These are phyloP conservation scores for Loxodes magnus DNA, from an alignment of 73 alveolate genomes.

Conservation along the genomic window DNA sequence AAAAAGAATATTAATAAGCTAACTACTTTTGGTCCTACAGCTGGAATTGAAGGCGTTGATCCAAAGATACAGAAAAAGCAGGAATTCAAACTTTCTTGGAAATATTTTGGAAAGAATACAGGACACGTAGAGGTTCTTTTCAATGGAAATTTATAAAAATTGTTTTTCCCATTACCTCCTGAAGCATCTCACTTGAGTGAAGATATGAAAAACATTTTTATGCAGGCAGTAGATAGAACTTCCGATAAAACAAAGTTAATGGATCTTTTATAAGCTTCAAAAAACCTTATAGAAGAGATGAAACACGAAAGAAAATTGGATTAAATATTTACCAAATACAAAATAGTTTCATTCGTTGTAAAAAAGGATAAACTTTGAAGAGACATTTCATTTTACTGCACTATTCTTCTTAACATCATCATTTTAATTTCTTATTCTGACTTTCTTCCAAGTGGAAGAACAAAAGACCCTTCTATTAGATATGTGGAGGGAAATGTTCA, in stretches of 20 bases:
- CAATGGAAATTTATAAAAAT: not conserved
- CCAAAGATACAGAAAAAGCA: slow-evolving; percentile 11
- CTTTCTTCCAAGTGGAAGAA: not conserved
- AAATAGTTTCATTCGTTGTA: not conserved
- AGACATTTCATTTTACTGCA: not conserved
- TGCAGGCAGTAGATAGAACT: not conserved
- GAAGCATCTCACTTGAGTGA: not conserved
- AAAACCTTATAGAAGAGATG: not conserved
- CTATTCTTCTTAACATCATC: slow-evolving; percentile 4
- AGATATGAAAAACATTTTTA: not conserved
- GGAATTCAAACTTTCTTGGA: slow-evolving; percentile 15
- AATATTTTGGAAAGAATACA: slow-evolving; percentile 27
- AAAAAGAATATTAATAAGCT: too few species aligned
- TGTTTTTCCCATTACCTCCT: slow-evolving; percentile 4
- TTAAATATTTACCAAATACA: not conserved
- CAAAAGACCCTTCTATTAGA: not conserved
- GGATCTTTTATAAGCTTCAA: not conserved
- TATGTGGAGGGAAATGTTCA: not conserved
- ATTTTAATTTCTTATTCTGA: slow-evolving; percentile 1
- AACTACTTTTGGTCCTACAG: too few species aligned
- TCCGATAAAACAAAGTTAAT: slow-evolving; percentile 5
- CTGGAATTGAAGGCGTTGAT: slow-evolving; percentile 14
- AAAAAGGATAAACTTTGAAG: not conserved
- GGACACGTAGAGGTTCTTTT: slow-evolving; percentile 17
- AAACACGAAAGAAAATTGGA: not conserved